Evolutionary conservation across 2,329 filamentous ascomycete genomes (phyloP).

Genomic region (Tolypocladium inflatum): DNA sequence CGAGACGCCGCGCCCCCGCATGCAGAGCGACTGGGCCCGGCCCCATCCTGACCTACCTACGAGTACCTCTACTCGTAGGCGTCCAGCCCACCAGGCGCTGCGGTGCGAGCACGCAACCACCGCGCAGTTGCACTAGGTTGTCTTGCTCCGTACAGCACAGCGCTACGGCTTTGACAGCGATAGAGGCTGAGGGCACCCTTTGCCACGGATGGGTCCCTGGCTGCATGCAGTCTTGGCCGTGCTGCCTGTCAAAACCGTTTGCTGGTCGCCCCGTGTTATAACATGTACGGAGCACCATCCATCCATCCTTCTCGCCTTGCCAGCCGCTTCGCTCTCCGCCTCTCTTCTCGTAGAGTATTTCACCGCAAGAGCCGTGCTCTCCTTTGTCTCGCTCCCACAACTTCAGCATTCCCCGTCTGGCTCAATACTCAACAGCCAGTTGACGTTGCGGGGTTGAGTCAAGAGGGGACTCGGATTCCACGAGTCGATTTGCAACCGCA

Average conservation of each 20-base stretch:
- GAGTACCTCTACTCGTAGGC: too few relatives aligned
- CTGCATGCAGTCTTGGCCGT: background rate
- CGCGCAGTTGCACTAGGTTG: background rate
- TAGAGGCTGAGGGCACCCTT: background rate
- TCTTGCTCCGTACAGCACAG: background rate
- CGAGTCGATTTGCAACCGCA: background rate
- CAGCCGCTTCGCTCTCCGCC: background rate
- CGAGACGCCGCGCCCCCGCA: background rate
- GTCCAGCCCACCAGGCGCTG: background rate
- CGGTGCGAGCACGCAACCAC: background rate
- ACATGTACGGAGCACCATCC: background rate
- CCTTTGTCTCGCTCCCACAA: background rate
- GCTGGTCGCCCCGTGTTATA: background rate
- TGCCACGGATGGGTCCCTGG: background rate
- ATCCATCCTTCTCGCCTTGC: background rate
- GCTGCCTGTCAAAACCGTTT: background rate
- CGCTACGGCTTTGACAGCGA: background rate
- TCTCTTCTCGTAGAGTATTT: background rate
- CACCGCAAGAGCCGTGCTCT: background rate
- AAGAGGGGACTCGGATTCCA: background rate
- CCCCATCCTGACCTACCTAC: background rate
- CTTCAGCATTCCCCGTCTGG: too few relatives aligned
- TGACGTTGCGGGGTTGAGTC: background rate
- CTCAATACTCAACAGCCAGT: background rate
- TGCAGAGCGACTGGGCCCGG: background rate